Conservation (phyloP, 1,284 basidiomycete species). For the Ganoderma meredithae region DNA sequence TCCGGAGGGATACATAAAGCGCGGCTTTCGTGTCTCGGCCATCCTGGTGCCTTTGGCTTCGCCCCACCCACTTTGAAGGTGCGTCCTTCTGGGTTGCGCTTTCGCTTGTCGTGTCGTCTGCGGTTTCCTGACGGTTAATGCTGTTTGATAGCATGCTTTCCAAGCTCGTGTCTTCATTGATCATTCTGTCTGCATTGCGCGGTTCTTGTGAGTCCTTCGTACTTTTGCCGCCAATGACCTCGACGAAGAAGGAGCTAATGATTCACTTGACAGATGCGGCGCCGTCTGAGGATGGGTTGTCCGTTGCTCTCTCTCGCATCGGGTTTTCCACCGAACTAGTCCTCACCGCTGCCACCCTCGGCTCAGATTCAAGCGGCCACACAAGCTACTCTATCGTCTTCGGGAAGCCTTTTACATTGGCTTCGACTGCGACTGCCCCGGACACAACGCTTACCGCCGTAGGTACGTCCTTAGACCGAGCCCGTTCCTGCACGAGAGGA, state of each 20-base stretch:
- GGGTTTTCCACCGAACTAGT: not conserved
- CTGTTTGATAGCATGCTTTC: not conserved
- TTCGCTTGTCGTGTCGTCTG: too few species aligned
- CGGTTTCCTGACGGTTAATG: not conserved
- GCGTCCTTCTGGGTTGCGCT: too few species aligned
- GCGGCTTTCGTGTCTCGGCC: too few species aligned
- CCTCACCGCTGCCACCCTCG: not conserved
- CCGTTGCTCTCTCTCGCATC: not conserved
- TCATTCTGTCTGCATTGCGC: not conserved
- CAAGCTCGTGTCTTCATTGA: not conserved
- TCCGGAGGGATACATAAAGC: too few species aligned
- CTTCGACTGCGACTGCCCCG: not conserved
- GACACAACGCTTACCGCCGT: conserved; percentile 7
- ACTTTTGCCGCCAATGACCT: too few species aligned
- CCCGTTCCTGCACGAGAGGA: too few species aligned
- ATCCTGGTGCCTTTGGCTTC: too few species aligned
- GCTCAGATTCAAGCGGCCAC: not conserved
- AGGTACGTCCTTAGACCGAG: not conserved
- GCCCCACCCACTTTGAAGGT: too few species aligned
- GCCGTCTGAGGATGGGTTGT: not conserved
- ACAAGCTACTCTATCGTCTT: not conserved
- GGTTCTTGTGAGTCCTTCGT: not conserved
- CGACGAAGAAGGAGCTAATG: not conserved
- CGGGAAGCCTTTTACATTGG: not conserved
- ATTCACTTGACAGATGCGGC: not conserved